Conservation (phyloP, 2,329 filamentous ascomycete genomes). For the Pseudocercospora fijiensis region DNA sequence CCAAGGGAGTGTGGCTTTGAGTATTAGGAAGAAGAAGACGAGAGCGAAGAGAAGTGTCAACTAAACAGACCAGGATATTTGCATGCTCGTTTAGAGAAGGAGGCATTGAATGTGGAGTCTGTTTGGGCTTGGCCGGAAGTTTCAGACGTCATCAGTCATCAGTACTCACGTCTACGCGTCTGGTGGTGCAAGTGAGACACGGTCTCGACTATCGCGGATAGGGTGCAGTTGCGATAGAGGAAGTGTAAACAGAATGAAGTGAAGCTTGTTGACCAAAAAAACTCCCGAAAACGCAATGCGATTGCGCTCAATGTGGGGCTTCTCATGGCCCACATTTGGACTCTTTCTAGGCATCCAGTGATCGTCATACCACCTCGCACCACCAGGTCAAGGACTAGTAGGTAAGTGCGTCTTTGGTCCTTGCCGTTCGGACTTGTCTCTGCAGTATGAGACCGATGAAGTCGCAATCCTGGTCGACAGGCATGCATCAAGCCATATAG, state of each 20-base stretch:
- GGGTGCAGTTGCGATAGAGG: background rate
- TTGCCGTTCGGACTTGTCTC: too few relatives aligned
- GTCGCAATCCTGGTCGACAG: too few relatives aligned
- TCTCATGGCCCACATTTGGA: too few relatives aligned
- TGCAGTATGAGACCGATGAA: too few relatives aligned
- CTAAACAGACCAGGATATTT: slow-evolving; percentile 19
- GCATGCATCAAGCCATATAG: too few relatives aligned
- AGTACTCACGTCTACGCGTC: background rate
- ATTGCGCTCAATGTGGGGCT: background rate
- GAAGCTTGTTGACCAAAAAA: background rate
- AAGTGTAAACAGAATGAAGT: background rate
- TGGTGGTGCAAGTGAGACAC: slow-evolving; percentile 17
- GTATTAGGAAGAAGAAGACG: slow-evolving; percentile 21
- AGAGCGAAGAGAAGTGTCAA: slow-evolving; percentile 25
- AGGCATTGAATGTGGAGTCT: slow-evolving; percentile 8
- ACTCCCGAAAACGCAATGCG: background rate
- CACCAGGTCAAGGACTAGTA: too few relatives aligned
- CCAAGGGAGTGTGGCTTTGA: slow-evolving; percentile 16
- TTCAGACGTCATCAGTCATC: slow-evolving; percentile 17
- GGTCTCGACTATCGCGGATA: background rate
- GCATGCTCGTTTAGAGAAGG: background rate
- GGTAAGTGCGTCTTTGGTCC: too few relatives aligned
- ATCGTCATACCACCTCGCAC: too few relatives aligned
- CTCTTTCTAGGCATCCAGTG: too few relatives aligned
- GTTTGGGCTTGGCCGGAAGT: background rate